Base-by-base conservation (phyloP, 2,329 filamentous ascomycete species). In the Talaromyces sp. region DNA sequence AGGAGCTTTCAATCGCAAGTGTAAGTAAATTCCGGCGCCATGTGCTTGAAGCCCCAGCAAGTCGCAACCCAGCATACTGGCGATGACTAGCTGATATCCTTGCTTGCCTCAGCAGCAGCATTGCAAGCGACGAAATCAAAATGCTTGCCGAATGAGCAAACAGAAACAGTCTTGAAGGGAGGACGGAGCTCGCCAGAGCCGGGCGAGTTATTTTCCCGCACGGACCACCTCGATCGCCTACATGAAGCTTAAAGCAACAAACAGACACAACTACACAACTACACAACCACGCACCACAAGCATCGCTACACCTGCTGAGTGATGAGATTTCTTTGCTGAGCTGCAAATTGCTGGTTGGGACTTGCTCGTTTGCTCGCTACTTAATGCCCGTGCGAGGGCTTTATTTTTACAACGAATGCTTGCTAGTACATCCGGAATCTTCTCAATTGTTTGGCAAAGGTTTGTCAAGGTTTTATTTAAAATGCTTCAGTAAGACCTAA, bases 1-100 rank as follows among this genome's bases (percentile, higher is more conserved):
- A 80, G 57, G 77, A 80, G 56, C 77, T 75, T 67, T 80, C 77
- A 63, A 80, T 79, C 19, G 77, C 77, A 43, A 80, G 73, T 3
- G 77, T 80, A 31, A 79, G 68, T 48, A 79, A 64, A 17, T 69
- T 52, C 1, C 59, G 59, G n/a, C 41, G 59, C 41, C 55, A 21
- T 57, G 43, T 46, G 19, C 43, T 24, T 46, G 43, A 11, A 3
- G 19, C 11, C 19, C 24, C n/a, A 24, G 9, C 19, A 24, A 12
- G 9, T 21, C 21, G 43, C 43, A 46, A 24, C 21, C n/a, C 19
- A 14, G 19, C 11, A 19, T 19, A 46, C 43, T 46, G 43, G 9
- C 43, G 43, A 19, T 46, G 21, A 9, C 43, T 46, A 24, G 43
- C 24, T n/a, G 11, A 19, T 46, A 46, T 46, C 19, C 43, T 46